Evolutionary conservation across 2,329 filamentous ascomycete genomes (phyloP).

Genomic region (Anthostomella pinea): DNA sequence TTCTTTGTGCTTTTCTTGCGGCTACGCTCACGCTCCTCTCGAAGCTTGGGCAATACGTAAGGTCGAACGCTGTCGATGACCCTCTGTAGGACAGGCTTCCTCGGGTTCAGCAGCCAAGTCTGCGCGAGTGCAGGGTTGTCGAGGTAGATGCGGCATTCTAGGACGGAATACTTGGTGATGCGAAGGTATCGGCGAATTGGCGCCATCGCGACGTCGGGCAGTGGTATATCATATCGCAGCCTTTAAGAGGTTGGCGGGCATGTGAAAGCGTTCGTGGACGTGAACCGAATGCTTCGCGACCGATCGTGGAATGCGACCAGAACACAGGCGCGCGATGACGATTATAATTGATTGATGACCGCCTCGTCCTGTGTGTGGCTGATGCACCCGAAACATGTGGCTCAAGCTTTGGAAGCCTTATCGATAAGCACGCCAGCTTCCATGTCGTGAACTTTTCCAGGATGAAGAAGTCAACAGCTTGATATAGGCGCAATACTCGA

Average conservation of each 20-base stretch:
- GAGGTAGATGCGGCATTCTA: slow-evolving; percentile 96
- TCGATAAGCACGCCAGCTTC: too few species aligned
- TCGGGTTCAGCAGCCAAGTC: slow-evolving; percentile 78
- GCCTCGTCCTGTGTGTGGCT: too few species aligned
- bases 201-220: slow-evolving; percentile 58
- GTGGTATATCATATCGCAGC: slow-evolving; percentile 13
- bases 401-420: slow-evolving; percentile 4
- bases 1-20: slow-evolving; percentile 68
- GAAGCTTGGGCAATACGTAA: slow-evolving; percentile 83
- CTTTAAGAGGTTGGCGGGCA: background rate
- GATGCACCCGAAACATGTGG: background rate
- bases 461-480: background rate
- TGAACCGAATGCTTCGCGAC: too few species aligned
- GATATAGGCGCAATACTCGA: slow-evolving; percentile 2
- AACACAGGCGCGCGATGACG: too few species aligned
- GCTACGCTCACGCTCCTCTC: slow-evolving; percentile 64
- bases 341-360: background rate
- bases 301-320: too few species aligned
- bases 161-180: slow-evolving; percentile 87
- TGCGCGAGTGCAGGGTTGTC: slow-evolving; percentile 82
- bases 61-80: slow-evolving; percentile 84
- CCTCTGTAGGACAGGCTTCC: slow-evolving; percentile 72
- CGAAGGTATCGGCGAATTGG: slow-evolving; percentile 86
- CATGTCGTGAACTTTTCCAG: too few species aligned
- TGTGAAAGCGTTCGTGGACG: too few species aligned